These are phyloP conservation scores for Phyllosticta capitalensis DNA, from an alignment of 2,329 filamentous ascomycete genomes.

Conservation along the genomic window DNA sequence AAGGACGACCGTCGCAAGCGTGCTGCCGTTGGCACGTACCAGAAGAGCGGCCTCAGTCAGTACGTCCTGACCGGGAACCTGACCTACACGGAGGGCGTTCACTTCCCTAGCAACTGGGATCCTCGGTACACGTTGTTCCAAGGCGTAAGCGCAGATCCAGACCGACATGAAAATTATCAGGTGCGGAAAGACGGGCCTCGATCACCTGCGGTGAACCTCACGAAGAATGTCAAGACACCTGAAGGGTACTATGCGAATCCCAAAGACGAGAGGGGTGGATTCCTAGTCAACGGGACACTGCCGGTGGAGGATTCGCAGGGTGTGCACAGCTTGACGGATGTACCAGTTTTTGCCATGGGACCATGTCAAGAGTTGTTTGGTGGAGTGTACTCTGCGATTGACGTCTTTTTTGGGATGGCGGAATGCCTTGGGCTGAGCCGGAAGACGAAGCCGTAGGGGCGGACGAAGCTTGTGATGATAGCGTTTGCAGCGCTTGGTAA, in stretches of 20 bases:
- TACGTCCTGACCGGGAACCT: conserved; percentile 56
- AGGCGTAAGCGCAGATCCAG: conserved; percentile 62
- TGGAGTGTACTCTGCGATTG: conserved; percentile 59
- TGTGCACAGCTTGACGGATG: conserved; percentile 31
- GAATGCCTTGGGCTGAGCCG: conserved; percentile 41
- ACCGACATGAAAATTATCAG: conserved; percentile 66
- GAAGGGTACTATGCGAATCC: conserved; percentile 59
- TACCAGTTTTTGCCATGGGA: conserved; percentile 60
- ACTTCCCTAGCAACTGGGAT: conserved; percentile 79
- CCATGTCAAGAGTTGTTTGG: conserved; percentile 71
- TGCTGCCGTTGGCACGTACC: conserved; percentile 63
- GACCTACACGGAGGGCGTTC: conserved; percentile 59
- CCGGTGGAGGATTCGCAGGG: conserved; percentile 52
- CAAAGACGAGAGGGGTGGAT: conserved; percentile 55
- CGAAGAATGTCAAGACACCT: conserved; percentile 30
- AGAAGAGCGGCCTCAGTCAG: conserved; percentile 63
- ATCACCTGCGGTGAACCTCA: conserved; percentile 47
- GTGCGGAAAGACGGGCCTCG: conserved; percentile 60
- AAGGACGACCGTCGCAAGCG: conserved; percentile 62
- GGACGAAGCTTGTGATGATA: not conserved
- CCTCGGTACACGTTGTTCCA: conserved; percentile 72
- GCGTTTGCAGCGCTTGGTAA: not conserved
- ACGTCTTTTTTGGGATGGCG: conserved; percentile 67
- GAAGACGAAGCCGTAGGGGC: not conserved
- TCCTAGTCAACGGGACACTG: conserved; percentile 68